Base-by-base conservation (phyloP, 768 basidiomycete genomes). In the Coprinellus aureogranulatus region DNA sequence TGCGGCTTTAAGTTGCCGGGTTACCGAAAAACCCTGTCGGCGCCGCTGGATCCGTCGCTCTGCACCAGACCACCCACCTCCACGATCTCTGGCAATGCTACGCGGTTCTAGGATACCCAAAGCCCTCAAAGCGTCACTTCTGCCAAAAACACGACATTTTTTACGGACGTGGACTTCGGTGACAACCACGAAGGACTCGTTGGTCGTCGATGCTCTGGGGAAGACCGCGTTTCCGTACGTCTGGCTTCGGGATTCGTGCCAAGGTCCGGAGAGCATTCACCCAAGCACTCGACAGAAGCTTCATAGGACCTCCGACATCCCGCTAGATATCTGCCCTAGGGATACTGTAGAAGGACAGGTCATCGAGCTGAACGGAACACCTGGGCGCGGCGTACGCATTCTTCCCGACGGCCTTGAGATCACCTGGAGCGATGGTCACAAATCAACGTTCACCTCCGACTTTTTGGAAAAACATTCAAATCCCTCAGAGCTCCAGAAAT, bases 201-300 rank as follows among this genome's bases (percentile, higher is more conserved):
- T 78, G 27, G 72, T 71, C 0, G 63, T 82, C 45, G 70, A 77
- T 56, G 65, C n/a, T n/a, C n/a, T 86, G 11, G 72, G 74, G 20
- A 63, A 64, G 18, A 63, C 77, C 26, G 66, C 71, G 10, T 85
- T 91, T 62, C 81, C 89, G 0, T 86, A 82, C 64, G 71, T 84
- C 54, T 94, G 92, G 87, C 81, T 98, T 10, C 85, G 94, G 23
- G 94, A 98, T 65, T 82, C 89, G 0, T 97, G 94, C 63, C 84
- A 82, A 57, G 52, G 54, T 41, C 72, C 83, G 0, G 64, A 73
- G 2, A 94, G 89, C 61, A 70, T 95, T 9, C 90, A 97, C 63
- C 87, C 90, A 0, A 81, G 85, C 3, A 93, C 88, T 0, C 75
- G 71, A 2, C 95, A 98, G 70, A 91, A 91, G 64, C 75, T 93